phyloP scores from a whole-genome alignment of 2,329 filamentous ascomycete genomes.

The Alternaria viburni region DNA sequence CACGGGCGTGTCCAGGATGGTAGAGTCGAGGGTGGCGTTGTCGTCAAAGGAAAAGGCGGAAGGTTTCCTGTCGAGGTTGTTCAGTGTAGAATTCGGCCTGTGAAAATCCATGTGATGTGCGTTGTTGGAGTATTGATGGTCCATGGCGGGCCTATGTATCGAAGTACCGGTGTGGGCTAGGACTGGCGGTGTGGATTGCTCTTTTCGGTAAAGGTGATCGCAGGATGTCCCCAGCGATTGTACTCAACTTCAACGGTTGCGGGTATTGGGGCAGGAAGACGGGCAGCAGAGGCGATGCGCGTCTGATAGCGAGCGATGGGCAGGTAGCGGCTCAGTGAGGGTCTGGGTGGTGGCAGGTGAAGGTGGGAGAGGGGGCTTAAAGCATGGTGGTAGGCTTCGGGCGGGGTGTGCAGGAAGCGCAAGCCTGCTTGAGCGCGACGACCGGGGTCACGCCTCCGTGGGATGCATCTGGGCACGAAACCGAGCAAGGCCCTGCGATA shows the following conservation, averaged over 20 bases:
- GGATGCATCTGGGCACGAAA: constrained; percentile 32
- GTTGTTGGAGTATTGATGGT: constrained; percentile 36
- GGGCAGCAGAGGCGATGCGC: constrained; percentile 15
- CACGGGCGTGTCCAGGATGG: constrained; percentile 48
- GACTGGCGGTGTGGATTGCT: constrained; percentile 50
- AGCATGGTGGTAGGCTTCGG: constrained; percentile 14
- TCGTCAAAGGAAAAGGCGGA: constrained; percentile 57
- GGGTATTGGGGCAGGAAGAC: constrained; percentile 5
- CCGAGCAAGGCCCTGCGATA: constrained; percentile 29
- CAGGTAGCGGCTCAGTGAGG: constrained; percentile 16
- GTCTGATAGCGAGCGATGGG: constrained; percentile 10
- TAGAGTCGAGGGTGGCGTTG: constrained; percentile 59
- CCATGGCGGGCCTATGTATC: constrained; percentile 50
- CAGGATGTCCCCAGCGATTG: constrained; percentile 20
- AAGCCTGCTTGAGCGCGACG: constrained; percentile 11
- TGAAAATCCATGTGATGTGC: constrained; percentile 47
- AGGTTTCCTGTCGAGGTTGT: constrained; percentile 47
- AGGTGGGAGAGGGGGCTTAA: constrained; percentile 37
- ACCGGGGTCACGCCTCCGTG: constrained; percentile 21
- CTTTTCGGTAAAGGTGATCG: constrained; percentile 40
- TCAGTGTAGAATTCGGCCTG: constrained; percentile 45
- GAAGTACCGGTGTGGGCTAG: constrained; percentile 49
- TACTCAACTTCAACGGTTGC: constrained; percentile 12
- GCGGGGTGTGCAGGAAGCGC: constrained; percentile 18
- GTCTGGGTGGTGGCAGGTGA: constrained; percentile 20